These are phyloP conservation scores for Podospora pseudocomata DNA, from an alignment of 495 filamentous ascomycete species.

Conservation along the genomic window DNA sequence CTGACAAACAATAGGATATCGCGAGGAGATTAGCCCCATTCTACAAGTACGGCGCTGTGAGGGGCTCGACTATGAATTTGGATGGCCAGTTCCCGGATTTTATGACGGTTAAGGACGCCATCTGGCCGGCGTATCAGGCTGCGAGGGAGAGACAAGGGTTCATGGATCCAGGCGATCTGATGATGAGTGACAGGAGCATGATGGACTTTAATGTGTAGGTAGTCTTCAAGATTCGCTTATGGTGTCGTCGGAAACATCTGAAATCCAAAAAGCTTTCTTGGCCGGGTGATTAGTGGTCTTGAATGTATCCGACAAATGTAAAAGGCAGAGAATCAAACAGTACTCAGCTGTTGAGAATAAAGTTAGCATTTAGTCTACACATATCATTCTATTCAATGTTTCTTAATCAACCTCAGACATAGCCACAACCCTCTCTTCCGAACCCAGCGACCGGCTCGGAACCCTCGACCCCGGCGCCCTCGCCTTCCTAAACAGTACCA, in stretches of 20 bases:
- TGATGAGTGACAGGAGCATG: neutral
- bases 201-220: neutral
- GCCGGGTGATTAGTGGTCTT: neutral
- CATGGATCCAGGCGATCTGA: neutral
- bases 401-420: neutral
- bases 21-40: neutral
- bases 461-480: neutral
- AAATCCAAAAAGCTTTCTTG: too few species aligned
- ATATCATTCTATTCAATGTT: neutral
- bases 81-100: neutral
- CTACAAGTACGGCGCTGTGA: neutral
- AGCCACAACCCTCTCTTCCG: neutral
- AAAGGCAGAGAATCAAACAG: neutral
- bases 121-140: neutral
- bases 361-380: neutral
- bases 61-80: neutral
- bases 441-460: neutral
- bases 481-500: neutral
- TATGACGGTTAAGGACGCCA: neutral
- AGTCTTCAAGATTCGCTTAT: too few species aligned
- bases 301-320: too few species aligned
- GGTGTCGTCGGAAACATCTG: too few species aligned
- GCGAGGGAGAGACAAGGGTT: neutral
- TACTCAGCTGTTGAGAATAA: neutral
- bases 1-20: neutral